Evolutionary conservation across 306 rosid genomes (phyloP), one percentile per base, ranked within the genome.

Genomic region (Vachellia collinsii): DNA sequence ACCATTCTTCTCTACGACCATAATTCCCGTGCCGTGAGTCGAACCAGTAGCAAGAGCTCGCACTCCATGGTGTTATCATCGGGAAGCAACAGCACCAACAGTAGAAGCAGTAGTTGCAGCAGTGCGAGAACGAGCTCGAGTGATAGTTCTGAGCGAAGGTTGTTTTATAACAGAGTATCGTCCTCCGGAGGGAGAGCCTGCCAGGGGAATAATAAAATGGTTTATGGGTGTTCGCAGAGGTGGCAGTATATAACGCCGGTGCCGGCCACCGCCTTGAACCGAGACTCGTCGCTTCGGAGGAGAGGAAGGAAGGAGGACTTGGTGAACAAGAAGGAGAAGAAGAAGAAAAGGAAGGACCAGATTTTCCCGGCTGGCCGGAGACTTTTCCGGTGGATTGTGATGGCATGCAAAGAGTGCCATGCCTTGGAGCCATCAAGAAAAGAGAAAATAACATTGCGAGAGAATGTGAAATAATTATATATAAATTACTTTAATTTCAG

Each of bases 171-270:
- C 77, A 87, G 78, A 47, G 29, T 64, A 16, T 39, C 78, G 17
- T 74, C 80, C n/a, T 65, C 56, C 7, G 43, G 53, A 59, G 29
- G 74, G 76, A 20, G 75, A 61, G 14, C 54, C 5, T 47, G 72
- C 51, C 74, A 48, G 34, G 17, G 46, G 17, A 20, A 14, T 4
- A 20, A 25, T 10, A 68, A 68, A 68, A 68, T 42, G 53, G 84
- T 77, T 13, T 92, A 87, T 43, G 92, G 88, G 3, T 81, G 85
- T 65, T 88, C 90, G 11, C 89, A 86, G 81, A 89, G 94, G 83
- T 93, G 99, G 97, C 97, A 90, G 74, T 91, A 90, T 75, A 93
- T 93, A 74, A 88, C 92, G 11, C 88, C 97, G 0, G 88, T 88
- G 38, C 93, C 90, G 0, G 72, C 65, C 0, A 7, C 73, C 16